phyloP scores from a whole-genome alignment of 2,329 filamentous ascomycete species.

The Harringtonia aguacate region DNA sequence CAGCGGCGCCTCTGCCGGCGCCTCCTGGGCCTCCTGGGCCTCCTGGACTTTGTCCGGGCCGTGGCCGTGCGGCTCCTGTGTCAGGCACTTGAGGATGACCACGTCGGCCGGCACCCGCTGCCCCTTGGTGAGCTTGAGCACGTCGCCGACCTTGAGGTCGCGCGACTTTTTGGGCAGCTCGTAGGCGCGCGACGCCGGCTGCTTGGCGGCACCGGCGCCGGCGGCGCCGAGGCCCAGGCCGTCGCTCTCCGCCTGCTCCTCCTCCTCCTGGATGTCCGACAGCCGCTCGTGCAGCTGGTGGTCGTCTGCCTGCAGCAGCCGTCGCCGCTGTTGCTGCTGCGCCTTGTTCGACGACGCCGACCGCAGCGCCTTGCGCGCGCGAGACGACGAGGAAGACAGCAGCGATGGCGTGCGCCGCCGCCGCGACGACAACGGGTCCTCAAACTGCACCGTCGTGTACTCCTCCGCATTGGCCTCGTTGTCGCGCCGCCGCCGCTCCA shows the following conservation, averaged over 20 bases:
- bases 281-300: constrained; percentile 30
- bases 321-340: constrained; percentile 19
- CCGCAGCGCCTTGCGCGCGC: constrained; percentile 31
- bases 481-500: constrained; percentile 74
- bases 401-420: not conserved
- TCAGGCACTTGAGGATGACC: constrained; percentile 70
- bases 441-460: constrained; percentile 69
- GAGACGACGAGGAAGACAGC: not conserved
- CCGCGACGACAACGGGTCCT: constrained; percentile 32
- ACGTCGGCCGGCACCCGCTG: constrained; percentile 92
- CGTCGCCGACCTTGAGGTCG: constrained; percentile 87
- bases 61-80: constrained; percentile 13
- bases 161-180: constrained; percentile 74
- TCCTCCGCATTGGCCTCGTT: constrained; percentile 89
- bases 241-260: constrained; percentile 38
- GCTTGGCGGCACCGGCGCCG: not conserved
- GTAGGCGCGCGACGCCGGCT: constrained; percentile 39
- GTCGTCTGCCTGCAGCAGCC: constrained; percentile 8
- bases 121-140: constrained; percentile 86
- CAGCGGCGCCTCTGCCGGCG: not conserved
- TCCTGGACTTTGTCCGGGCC: constrained; percentile 17
- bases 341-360: constrained; percentile 29
- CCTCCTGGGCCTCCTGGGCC: constrained; percentile 25
- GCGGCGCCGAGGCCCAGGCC: no score
- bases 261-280: constrained; percentile 61